Conservation (phyloP, 305 asterid species). For the Euphrasia arctica region DNA sequence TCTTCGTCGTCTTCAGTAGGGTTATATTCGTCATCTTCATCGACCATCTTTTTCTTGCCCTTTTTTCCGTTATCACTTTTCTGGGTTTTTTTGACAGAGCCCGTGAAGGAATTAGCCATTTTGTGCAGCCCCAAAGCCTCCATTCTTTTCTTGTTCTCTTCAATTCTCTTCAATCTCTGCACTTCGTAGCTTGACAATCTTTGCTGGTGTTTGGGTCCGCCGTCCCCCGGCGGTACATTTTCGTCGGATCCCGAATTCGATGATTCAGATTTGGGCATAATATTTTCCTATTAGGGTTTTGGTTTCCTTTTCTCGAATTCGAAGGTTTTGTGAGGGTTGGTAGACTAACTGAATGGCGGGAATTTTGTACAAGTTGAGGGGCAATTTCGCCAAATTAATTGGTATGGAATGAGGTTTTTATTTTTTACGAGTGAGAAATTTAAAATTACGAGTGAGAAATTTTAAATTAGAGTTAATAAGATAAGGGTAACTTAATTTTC, state of each 20-base stretch:
- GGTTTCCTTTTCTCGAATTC: background rate
- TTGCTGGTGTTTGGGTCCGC: conserved; percentile 18
- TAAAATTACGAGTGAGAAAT: no score
- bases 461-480: no score
- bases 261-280: conserved; percentile 23
- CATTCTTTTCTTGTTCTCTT: conserved; percentile 78
- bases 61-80: conserved; percentile 41
- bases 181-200: conserved; percentile 51
- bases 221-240: conserved; percentile 27
- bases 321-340: background rate
- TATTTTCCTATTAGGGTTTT: conserved; percentile 3
- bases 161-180: conserved; percentile 70
- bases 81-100: conserved; percentile 36
- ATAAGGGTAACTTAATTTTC: no score
- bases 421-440: no score
- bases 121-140: conserved; percentile 78
- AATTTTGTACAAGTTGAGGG: background rate
- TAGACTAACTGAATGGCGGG: background rate
- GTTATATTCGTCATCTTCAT: conserved; percentile 75
- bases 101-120: conserved; percentile 55
- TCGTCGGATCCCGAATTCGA: conserved; percentile 31
- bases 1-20: conserved; percentile 55
- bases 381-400: background rate
- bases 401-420: background rate
- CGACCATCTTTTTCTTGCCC: conserved; percentile 48